Percentiles rank a stretch among this genome's conserved stretches.
Evolutionary conservation across 768 basidiomycete species (phyloP).

Genomic region (Sarcodon aspratus): DNA sequence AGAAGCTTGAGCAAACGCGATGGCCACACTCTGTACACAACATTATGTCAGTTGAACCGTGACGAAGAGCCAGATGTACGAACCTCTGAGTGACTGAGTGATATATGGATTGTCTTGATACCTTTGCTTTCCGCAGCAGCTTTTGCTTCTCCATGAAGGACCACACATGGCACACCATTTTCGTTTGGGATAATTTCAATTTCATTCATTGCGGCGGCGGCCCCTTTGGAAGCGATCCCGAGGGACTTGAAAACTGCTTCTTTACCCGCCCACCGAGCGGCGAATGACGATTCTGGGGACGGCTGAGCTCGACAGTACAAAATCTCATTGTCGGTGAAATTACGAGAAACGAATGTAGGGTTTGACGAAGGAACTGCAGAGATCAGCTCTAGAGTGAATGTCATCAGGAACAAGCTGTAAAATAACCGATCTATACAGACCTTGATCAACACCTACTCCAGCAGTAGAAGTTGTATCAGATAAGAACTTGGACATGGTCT

Average conservation of each 20-base stretch:
- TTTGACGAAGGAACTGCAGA: constrained; percentile 86
- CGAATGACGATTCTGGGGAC: constrained; percentile 81
- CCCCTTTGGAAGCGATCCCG: constrained; percentile 82
- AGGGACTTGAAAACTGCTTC: constrained; percentile 97
- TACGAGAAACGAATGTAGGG: constrained; percentile 76
- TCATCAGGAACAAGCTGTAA: neutral
- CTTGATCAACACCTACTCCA: constrained; percentile 88
- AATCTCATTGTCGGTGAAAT: constrained; percentile 87
- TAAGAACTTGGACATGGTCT: constrained; percentile 47
- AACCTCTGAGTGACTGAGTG: constrained; percentile 89
- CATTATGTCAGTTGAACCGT: constrained; percentile 7
- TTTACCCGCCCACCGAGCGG: constrained; percentile 95
- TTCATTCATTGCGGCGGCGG: constrained; percentile 90
- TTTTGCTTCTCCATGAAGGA: constrained; percentile 71
- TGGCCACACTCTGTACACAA: constrained; percentile 55
- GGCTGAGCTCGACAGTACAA: constrained; percentile 83
- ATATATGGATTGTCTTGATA: constrained; percentile 66
- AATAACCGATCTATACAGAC: constrained; percentile 25
- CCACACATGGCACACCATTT: constrained; percentile 71
- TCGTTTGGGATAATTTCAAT: constrained; percentile 85
- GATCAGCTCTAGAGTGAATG: constrained; percentile 58
- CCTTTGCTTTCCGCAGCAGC: constrained; percentile 60
- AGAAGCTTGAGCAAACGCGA: constrained; percentile 78
- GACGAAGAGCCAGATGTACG: constrained; percentile 17
- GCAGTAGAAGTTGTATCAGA: constrained; percentile 33